Evolutionary conservation across 345 rosid species (phyloP), one percentile per base, ranked within the genome.

Genomic region (Aquilaria sinensis): DNA sequence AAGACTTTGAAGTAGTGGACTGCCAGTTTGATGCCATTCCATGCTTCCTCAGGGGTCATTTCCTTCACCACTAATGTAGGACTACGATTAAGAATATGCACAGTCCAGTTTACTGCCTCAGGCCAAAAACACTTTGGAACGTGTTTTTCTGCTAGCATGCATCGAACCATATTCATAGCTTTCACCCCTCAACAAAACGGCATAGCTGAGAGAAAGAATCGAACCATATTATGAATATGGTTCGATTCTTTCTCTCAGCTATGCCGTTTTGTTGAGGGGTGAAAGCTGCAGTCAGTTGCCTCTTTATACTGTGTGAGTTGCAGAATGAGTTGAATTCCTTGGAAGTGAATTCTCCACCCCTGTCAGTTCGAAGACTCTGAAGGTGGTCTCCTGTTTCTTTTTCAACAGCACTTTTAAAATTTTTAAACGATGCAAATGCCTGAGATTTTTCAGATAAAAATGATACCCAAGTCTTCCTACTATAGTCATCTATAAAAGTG

Each of bases 221-320:
- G n/a, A n/a, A n/a, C n/a, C n/a, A n/a, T n/a, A n/a, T n/a, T n/a
- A n/a, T n/a, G n/a, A n/a, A n/a, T n/a, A 54, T 8, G 10, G 54
- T 65, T 6, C 55, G 34, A 57, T 65, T 65, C 31, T 48, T 65
- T 31, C 69, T 31, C 43, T 65, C 51, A 12, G 45, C 64, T 10
- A 60, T 37, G 5, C 45, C 45, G 2, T 60, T 60, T 29, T 60
- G 34, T 30, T 61, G 47, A 2, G 46, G 46, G 14, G 56, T 50
- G n/a, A 47, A 32, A n/a, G 56, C 30, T 0, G 14, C 14, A 13
- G 56, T 61, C 30, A 61, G 11, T 9, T 61, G 56, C 30, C 56
- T 31, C 43, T 12, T 31, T 2, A 61, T 61, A 5, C 55, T 54
- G 6, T 49, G 30, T 5, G 8, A 3, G 48, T n/a, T 16, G 4